Base-by-base conservation (phyloP, 2,329 filamentous ascomycete species). In the Fulvia fulva region DNA sequence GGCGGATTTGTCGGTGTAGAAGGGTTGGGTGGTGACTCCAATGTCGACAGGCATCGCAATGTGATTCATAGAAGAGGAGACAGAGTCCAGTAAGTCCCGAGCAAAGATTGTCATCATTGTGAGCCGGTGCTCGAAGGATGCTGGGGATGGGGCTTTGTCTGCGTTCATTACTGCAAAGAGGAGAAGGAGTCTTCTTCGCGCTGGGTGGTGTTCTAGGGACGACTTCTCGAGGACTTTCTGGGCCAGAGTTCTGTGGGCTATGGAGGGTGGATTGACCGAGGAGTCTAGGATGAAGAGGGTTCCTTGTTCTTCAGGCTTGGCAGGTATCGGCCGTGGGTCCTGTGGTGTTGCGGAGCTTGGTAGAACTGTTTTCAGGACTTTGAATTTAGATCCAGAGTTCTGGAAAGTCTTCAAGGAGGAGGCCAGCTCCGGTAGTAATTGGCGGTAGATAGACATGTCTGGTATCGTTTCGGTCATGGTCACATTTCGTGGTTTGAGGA, bases 61-160 rank as follows among this genome's bases (percentile, higher is more conserved):
- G 62, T 66, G 3, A 14, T 59, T 53, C 16, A 47, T 55, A 2
- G 64, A 43, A 25, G 53, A 34, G 19, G 56, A 30, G 3, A 67
- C n/a, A 37, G 34, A 57, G 21, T 64, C 53, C 14, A 73, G 69
- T 2, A 83, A 62, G 61, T 88, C 86, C 51, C 76, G 71, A 2
- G 85, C 87, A 64, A 92, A 87, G 0, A 83, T 73, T 22, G 83
- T 81, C 87, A 93, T 91, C 79, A 93, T 85, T 5, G 80, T 80
- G 28, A 93, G 74, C 5, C 89, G 78, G 55, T 88, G 78, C 44
- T 83, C 82, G 64, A 91, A 90, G 2, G 80, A 76, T 0, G 87
- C 88, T 0, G 89, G 87, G 60, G 83, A 84, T 5, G 86, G 81
- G 12, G 82, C 79, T 65, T 87, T 87, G 69, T 87, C 85, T 19